These are phyloP conservation scores for Salmacisia buchloeana DNA, from an alignment of 1,284 basidiomycete species.

Conservation along the genomic window DNA sequence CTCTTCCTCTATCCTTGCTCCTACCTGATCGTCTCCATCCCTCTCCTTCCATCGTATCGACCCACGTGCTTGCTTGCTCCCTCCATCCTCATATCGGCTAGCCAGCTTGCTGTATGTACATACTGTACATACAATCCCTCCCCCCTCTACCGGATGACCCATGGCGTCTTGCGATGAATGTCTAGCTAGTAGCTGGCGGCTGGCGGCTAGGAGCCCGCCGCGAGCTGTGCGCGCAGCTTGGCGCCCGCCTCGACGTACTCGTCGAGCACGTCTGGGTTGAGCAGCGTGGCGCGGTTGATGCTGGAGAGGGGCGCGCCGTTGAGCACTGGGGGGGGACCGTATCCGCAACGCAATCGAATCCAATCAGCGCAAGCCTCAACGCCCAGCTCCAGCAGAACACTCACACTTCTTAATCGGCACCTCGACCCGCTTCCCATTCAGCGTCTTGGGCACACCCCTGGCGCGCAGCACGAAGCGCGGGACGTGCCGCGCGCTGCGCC, in stretches of 20 bases:
- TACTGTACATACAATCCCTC: background rate
- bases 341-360: conserved; percentile 16
- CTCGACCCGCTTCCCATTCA: conserved; percentile 80
- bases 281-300: conserved; percentile 70
- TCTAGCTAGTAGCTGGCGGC: too few species aligned
- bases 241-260: conserved; percentile 63
- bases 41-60: too few species aligned
- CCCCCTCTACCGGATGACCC: background rate
- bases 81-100: too few species aligned
- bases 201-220: conserved; percentile 29
- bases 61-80: too few species aligned
- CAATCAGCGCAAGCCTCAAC: conserved; percentile 22
- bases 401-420: conserved; percentile 68
- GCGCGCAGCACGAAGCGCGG: conserved; percentile 63
- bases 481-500: conserved; percentile 57
- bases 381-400: conserved; percentile 15
- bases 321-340: conserved; percentile 58
- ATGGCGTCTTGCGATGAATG: too few species aligned
- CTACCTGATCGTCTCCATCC: too few species aligned
- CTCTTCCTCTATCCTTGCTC: too few species aligned
- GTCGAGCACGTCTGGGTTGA: conserved; percentile 68
- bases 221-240: conserved; percentile 55
- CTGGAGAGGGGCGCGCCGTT: conserved; percentile 67
- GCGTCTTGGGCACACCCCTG: conserved; percentile 68
- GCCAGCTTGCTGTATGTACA: too few species aligned